phyloP scores from a whole-genome alignment of 352 stramenopile genomes.

The Globisporangium ultimum region DNA sequence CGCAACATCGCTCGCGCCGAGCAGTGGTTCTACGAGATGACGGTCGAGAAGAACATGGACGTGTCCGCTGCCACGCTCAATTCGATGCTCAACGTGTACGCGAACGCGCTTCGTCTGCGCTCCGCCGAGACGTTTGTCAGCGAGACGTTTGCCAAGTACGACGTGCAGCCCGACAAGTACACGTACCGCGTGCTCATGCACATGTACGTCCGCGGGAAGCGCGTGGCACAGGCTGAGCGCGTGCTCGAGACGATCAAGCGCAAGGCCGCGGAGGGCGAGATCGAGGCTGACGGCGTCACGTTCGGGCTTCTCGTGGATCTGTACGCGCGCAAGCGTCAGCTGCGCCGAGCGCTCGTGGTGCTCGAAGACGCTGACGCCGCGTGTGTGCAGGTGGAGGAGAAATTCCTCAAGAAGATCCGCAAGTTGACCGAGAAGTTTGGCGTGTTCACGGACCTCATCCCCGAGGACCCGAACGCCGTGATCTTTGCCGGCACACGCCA shows the following conservation, averaged over 20 bases:
- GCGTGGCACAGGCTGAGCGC: conserved; percentile 46
- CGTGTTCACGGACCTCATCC: conserved; percentile 76
- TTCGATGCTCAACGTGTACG: conserved; percentile 72
- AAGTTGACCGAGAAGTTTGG: conserved; percentile 57
- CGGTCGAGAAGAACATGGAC: conserved; percentile 28
- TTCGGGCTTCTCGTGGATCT: conserved; percentile 74
- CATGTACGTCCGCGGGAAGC: conserved; percentile 73
- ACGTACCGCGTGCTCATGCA: conserved; percentile 81
- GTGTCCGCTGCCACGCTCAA: conserved; percentile 65
- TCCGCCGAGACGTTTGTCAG: conserved; percentile 46
- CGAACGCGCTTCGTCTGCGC: conserved; percentile 66
- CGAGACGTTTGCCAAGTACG: conserved; percentile 45
- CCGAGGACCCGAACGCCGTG: conserved; percentile 70
- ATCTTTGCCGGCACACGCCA: conserved; percentile 52
- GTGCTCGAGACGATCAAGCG: conserved; percentile 42
- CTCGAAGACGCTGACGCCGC: conserved; percentile 59
- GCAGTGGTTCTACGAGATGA: conserved; percentile 62
- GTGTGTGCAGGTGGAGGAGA: conserved; percentile 52
- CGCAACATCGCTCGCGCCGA: conserved; percentile 67
- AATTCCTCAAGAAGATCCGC: conserved; percentile 72
- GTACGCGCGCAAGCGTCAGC: conserved; percentile 57
- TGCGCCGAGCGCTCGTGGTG: conserved; percentile 62
- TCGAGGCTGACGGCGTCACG: conserved; percentile 52
- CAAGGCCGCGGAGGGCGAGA: conserved; percentile 39
- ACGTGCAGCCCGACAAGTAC: conserved; percentile 42